Evolutionary conservation across 352 stramenopile genomes (phyloP), one percentile per base, ranked within the genome.

Genomic region (Globisporangium ultimum): DNA sequence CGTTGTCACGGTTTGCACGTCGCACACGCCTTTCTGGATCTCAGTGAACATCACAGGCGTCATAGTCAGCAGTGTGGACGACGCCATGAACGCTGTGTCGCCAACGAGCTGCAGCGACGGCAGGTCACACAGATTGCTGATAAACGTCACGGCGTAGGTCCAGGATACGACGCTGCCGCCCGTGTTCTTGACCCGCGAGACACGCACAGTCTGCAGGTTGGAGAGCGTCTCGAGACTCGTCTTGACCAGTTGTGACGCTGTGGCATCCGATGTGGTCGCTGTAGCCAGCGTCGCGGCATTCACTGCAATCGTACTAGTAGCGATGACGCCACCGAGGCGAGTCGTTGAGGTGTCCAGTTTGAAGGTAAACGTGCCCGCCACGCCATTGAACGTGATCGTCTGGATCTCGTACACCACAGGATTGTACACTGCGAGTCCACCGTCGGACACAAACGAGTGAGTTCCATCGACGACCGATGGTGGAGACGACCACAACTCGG

Each of bases 1-100:
- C 13, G 93, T 89, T 2, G 86, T 89, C 38, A 99, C 82, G 0
- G 90, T 98, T 76, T 99, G 96, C 7, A 99, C 80, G 67, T 99
- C 96, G 17, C 94, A 96, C n/a, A 91, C 62, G 34, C 95, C 96
- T 14, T 86, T 87, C 17, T 91, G 81, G 2, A 94, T 53, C 51
- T 92, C 70, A 0, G 50, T 86, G 49, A 91, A 89, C 15, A 70
- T n/a, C 9, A 78, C 63, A 0, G 68, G 61, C 0, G 76, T 66
- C 1, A 63, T 58, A 0, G 69, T 75, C 21, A 80, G 40, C 11
- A 72, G 3, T 2, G 80, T 77, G 13, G 66, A 63, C 3, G 75
- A 77, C 6, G 58, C 40, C 63, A 79, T 71, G 52, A 88, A 91
- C 1, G 57, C 32, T 0, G 67, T 15, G 48, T 86, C 71, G 1